Percentiles rank a stretch among this genome's conserved stretches.
These are phyloP conservation scores for Leersia perrieri DNA, from an alignment of 176 grass and related monocot species.

Conservation along the genomic window DNA sequence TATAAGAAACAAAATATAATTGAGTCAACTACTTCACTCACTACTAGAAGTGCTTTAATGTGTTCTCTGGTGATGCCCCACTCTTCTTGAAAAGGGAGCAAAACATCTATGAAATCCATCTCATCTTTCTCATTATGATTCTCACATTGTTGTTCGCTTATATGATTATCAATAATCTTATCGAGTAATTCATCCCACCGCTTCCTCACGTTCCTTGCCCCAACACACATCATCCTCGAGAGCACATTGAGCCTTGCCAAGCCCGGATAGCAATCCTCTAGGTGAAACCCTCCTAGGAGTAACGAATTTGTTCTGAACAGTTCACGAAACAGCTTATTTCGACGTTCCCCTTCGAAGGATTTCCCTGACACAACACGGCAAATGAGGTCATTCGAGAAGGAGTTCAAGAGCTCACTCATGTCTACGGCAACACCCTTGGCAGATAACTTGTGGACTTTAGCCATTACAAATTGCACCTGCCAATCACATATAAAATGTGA, in stretches of 20 bases:
- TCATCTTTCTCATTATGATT: not conserved
- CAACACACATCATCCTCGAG: not conserved
- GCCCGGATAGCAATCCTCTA: slow-evolving; percentile 36
- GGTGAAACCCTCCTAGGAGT: slow-evolving; percentile 32
- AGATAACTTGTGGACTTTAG: not conserved
- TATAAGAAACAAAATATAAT: no score
- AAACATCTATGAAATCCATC: not conserved
- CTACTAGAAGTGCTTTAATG: not conserved
- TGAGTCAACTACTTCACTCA: not conserved
- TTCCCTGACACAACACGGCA: slow-evolving; percentile 27
- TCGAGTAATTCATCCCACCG: slow-evolving; percentile 33
- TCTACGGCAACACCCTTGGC: slow-evolving; percentile 12
- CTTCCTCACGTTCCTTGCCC: not conserved
- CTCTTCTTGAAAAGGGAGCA: not conserved
- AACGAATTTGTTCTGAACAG: slow-evolving; percentile 12
- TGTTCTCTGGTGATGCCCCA: not conserved
- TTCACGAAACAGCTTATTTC: slow-evolving; percentile 38
- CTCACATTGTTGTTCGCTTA: not conserved
- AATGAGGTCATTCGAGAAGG: slow-evolving; percentile 40
- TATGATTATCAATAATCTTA: slow-evolving; percentile 30
- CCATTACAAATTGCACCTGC: slow-evolving; percentile 1
- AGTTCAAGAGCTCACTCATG: slow-evolving; percentile 29
- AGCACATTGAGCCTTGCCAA: slow-evolving; percentile 17
- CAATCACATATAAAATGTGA: no score
- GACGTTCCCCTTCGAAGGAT: slow-evolving; percentile 12